Base-by-base conservation (phyloP, 495 filamentous ascomycete species). In the Aspergillus wentii region DNA sequence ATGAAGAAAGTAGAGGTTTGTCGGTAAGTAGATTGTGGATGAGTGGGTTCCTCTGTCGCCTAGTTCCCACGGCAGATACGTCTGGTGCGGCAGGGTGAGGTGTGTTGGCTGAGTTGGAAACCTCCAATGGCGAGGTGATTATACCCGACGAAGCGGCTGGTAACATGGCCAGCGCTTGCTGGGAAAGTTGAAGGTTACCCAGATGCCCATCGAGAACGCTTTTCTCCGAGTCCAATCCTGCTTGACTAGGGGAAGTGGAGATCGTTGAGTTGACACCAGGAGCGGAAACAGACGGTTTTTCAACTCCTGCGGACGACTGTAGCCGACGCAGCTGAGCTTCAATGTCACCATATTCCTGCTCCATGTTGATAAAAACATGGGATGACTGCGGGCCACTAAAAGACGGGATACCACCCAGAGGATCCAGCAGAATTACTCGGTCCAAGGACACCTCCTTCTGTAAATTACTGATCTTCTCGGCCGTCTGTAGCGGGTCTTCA, bases 1-100 rank as follows among this genome's bases (percentile, higher is more conserved):
- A 99, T 1, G 92, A 88, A 8, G 90, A 96, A 42, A 88, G 81
- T 15, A 86, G 69, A 1, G 92, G 92, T 54, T 95, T 91, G 61
- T 99, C 90, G 11, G 92, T 99, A 13, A 99, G 75, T 6, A 97
- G 82, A 49, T 94, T 97, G 61, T 97, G 92, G 38, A 99, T 96
- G 8, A 99, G 73, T 1, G 90, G 88, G 52, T 99, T 97, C 46
- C 85, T 80, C 54, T 82, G 81, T 34, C 78, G 73, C 42, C 88
- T 74, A 0, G 87, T 89, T 30, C 78, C 76, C 1, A 89, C 85
- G 31, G 77, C 79, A 4, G 82, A 78, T 1, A 79, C 61, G 20
- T 78, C 52, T 9, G 56, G 36, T 4, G 45, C 15, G 18, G 61
- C 48, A 8, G 64, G 48, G 41, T 71, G 56, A 40, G 64, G 40